phyloP scores from a whole-genome alignment of 495 filamentous ascomycete genomes.

The Friedmanniomyces simplex region DNA sequence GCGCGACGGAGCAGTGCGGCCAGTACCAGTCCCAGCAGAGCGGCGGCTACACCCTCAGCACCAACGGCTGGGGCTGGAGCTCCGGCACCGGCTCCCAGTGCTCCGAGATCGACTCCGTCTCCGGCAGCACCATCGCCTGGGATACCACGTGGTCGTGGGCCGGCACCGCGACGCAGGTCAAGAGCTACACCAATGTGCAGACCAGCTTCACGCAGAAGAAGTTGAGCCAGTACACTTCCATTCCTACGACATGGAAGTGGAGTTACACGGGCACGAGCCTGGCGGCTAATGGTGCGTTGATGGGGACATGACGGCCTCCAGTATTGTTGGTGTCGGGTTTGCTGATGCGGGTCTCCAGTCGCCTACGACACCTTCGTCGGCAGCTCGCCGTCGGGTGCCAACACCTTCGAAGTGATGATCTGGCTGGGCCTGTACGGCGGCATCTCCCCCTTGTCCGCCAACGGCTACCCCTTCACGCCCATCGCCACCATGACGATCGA shows the following conservation, averaged over 20 bases:
- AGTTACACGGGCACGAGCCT: slow-evolving; percentile 13
- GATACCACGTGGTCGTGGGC: slow-evolving; percentile 16
- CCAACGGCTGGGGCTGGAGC: slow-evolving; percentile 12
- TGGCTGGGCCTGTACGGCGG: slow-evolving; percentile 30
- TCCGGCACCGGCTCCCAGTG: slow-evolving; percentile 10
- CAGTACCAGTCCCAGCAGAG: slow-evolving; percentile 1
- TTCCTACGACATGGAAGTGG: slow-evolving; percentile 14
- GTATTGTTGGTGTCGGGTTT: no score
- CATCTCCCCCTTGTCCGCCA: slow-evolving; percentile 12
- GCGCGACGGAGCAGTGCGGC: slow-evolving; percentile 5
- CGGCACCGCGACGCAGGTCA: slow-evolving; percentile 10
- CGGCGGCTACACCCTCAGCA: slow-evolving; percentile 9
- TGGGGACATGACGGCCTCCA: no score
- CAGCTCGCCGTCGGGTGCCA: not conserved
- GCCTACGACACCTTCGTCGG: slow-evolving; percentile 12
- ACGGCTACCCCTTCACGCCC: slow-evolving; percentile 16
- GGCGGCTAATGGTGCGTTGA: slow-evolving; percentile 5
- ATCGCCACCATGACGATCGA: slow-evolving; percentile 5
- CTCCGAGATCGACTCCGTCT: slow-evolving; percentile 11
- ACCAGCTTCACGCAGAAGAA: slow-evolving; percentile 1
- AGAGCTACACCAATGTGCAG: slow-evolving; percentile 13
- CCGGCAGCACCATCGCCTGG: slow-evolving; percentile 9
- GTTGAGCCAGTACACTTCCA: slow-evolving; percentile 9
- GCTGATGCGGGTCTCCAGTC: no score
- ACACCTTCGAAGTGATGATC: slow-evolving; percentile 29